Evolutionary conservation across 345 rosid species (phyloP).

Genomic region (Moricandia arvensis): DNA sequence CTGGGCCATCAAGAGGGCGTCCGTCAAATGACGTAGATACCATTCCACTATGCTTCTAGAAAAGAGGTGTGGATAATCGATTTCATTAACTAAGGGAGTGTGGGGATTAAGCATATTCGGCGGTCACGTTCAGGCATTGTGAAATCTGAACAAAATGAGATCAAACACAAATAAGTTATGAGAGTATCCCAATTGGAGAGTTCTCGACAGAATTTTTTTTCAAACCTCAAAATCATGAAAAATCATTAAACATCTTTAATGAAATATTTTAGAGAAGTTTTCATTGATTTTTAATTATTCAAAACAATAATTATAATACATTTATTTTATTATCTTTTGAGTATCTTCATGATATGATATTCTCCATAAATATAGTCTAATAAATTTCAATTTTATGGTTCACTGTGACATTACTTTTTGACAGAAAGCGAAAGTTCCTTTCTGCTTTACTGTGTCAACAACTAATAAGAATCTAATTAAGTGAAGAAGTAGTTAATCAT

Average conservation of each 20-base stretch:
- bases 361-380: too few species aligned
- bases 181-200: neutral
- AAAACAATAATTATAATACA: neutral
- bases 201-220: neutral
- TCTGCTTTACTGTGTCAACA: neutral
- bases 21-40: neutral
- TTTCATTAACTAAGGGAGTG: neutral
- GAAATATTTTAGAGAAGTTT: too few species aligned
- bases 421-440: neutral
- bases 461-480: neutral
- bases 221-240: too few species aligned
- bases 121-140: neutral
- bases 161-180: neutral
- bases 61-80: neutral
- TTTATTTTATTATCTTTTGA: neutral
- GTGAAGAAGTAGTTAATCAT: neutral
- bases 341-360: neutral
- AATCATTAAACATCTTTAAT: neutral
- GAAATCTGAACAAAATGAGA: neutral
- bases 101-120: neutral
- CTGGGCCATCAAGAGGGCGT: neutral
- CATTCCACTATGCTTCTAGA: neutral
- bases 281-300: neutral
- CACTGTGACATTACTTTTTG: neutral
- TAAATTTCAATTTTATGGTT: neutral